Percentiles rank a stretch among this genome's conserved stretches.
phyloP scores from a whole-genome alignment of 441 rosid species.

The Gossypium gossypioides region DNA sequence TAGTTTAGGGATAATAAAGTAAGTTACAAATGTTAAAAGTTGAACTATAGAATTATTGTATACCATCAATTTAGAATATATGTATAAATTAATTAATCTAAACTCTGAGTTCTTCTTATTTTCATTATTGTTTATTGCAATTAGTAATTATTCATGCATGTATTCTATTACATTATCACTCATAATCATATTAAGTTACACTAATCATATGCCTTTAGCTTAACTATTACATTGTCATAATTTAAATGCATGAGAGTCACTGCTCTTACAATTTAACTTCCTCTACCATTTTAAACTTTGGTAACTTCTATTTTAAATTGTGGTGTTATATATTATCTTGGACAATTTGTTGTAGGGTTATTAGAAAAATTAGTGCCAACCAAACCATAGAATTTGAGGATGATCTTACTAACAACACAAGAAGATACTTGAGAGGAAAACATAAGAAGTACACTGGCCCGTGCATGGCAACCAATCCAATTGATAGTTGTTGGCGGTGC shows the following conservation, averaged over 20 bases:
- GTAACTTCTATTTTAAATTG: neutral
- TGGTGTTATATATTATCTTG: neutral
- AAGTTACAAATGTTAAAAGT: no score
- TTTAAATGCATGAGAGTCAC: no score
- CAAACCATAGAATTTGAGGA: neutral
- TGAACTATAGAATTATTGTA: neutral
- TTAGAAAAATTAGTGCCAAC: neutral
- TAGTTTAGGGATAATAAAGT: neutral
- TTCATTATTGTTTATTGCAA: neutral
- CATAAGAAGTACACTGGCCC: conserved; percentile 21
- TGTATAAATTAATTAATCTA: neutral
- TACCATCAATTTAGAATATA: no score
- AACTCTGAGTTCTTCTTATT: neutral
- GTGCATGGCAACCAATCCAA: no score
- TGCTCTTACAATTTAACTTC: no score
- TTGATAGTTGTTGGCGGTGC: no score
- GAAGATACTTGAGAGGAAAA: conserved; percentile 19
- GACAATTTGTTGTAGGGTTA: neutral
- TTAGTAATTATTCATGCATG: neutral
- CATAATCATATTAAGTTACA: no score
- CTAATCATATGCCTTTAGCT: no score
- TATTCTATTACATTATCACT: no score
- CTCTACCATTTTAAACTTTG: no score
- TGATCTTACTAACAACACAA: conserved; percentile 13
- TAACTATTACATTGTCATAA: no score